Evolutionary conservation across 768 basidiomycete species (phyloP).

Genomic region (Tylopilus sp.): DNA sequence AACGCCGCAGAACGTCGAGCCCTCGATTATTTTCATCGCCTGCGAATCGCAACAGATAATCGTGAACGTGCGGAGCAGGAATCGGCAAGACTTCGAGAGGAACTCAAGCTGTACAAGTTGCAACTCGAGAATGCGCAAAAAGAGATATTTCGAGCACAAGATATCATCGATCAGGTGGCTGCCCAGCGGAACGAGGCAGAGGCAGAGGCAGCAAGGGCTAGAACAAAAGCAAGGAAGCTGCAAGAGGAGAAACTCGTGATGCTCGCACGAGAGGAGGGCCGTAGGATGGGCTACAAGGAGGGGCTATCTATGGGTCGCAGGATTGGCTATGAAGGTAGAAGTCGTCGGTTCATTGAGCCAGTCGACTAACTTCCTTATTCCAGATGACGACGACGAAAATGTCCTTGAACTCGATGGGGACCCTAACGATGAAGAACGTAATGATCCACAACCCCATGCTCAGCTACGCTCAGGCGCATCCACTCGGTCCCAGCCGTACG

Average conservation of each 20-base stretch:
- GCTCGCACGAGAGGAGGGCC: conserved; percentile 43
- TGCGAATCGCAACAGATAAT: conserved; percentile 40
- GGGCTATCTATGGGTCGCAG: conserved; percentile 36
- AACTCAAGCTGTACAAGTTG: conserved; percentile 44
- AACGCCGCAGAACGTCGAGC: conserved; percentile 44
- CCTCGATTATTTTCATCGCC: conserved; percentile 42
- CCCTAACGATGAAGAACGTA: conserved; percentile 20
- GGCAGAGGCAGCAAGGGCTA: conserved; percentile 41
- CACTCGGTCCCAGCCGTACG: conserved; percentile 23
- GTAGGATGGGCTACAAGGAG: conserved; percentile 39
- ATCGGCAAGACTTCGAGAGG: conserved; percentile 35
- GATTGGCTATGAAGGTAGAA: conserved; percentile 29
- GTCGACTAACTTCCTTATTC: conserved; percentile 10
- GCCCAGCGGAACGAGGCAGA: conserved; percentile 44
- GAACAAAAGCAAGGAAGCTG: conserved; percentile 42
- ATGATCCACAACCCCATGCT: conserved; percentile 13
- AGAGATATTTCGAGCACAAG: conserved; percentile 42
- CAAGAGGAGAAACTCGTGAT: conserved; percentile 41
- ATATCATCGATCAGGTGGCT: conserved; percentile 41
- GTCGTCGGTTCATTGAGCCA: conserved; percentile 7
- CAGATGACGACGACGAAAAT: conserved; percentile 12
- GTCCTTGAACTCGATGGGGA: conserved; percentile 10
- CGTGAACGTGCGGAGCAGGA: conserved; percentile 40
- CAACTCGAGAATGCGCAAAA: conserved; percentile 44
- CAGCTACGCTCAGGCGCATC: conserved; percentile 17